A percentile compares a stretch with the other conserved stretches of the same genome.
These are phyloP conservation scores for Wickerhamiella dianesei DNA, from an alignment of 805 yeast genomes.

Conservation along the genomic window DNA sequence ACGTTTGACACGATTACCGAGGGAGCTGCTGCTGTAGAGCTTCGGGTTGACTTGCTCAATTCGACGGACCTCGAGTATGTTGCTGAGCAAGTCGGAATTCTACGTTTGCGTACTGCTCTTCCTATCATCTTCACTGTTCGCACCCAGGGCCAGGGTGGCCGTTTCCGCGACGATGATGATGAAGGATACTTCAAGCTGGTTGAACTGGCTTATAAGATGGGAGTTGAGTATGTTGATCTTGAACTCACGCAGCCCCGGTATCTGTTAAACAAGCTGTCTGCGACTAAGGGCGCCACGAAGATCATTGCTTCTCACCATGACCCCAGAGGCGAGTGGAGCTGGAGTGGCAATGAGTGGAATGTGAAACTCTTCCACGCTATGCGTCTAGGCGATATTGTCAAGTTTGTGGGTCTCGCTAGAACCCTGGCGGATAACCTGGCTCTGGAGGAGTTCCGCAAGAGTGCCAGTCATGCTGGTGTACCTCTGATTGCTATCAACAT, in stretches of 20 bases:
- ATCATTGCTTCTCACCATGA: conserved; percentile 80
- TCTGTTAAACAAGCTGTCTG: too few species aligned
- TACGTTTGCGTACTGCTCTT: conserved; percentile 49
- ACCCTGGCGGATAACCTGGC: conserved; percentile 51
- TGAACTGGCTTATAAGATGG: conserved; percentile 54
- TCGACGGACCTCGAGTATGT: conserved; percentile 39
- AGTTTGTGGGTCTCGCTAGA: conserved; percentile 70
- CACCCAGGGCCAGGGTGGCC: conserved; percentile 70
- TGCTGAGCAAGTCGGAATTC: conserved; percentile 54
- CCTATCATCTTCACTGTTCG: conserved; percentile 78
- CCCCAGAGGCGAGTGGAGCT: conserved; percentile 43
- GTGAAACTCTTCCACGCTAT: conserved; percentile 54
- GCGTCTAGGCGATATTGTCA: conserved; percentile 54
- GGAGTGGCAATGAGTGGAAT: conserved; percentile 66
- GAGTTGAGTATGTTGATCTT: conserved; percentile 69
- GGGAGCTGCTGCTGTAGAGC: conserved; percentile 73
- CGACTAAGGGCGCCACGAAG: conserved; percentile 38
- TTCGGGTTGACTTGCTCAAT: conserved; percentile 60
- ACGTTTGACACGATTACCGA: conserved; percentile 35
- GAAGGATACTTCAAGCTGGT: conserved; percentile 38
- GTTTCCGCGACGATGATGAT: conserved; percentile 48
- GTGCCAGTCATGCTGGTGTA: conserved; percentile 26
- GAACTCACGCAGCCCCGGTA: conserved; percentile 50
- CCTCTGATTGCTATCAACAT: conserved; percentile 79
- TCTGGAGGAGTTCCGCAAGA: conserved; percentile 57